These are phyloP conservation scores for Clonostachys solani DNA, from an alignment of 2,329 filamentous ascomycete species.

Conservation along the genomic window DNA sequence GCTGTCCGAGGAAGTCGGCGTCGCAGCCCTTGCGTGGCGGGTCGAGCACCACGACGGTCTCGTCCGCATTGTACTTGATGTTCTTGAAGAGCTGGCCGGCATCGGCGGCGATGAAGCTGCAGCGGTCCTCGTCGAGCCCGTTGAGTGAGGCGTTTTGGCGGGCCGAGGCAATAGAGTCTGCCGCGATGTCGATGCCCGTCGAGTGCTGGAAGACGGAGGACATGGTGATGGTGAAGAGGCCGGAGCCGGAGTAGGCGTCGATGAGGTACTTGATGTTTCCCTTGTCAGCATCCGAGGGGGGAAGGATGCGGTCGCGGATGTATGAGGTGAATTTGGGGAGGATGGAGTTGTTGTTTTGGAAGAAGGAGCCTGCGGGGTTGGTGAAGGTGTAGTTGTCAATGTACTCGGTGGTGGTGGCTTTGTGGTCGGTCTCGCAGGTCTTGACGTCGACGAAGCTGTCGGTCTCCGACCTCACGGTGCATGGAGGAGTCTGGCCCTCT, in stretches of 20 bases:
- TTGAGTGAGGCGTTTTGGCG: slow-evolving; percentile 76
- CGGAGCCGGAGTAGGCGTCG: slow-evolving; percentile 95
- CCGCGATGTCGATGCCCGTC: slow-evolving; percentile 86
- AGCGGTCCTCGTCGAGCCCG: slow-evolving; percentile 60
- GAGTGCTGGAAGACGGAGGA: slow-evolving; percentile 79
- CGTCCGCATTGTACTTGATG: slow-evolving; percentile 67
- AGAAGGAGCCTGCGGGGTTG: slow-evolving; percentile 92
- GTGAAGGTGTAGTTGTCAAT: slow-evolving; percentile 80
- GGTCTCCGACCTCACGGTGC: slow-evolving; percentile 42
- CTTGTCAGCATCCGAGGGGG: slow-evolving; percentile 22
- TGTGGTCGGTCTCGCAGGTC: slow-evolving; percentile 83
- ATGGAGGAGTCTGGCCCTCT: slow-evolving; percentile 8
- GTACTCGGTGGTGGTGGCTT: slow-evolving; percentile 81
- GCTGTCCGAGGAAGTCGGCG: slow-evolving; percentile 73
- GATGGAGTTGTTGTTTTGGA: slow-evolving; percentile 99
- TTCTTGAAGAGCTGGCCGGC: slow-evolving; percentile 77
- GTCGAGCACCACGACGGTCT: slow-evolving; percentile 93
- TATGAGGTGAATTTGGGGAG: slow-evolving; percentile 82
- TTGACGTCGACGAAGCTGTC: slow-evolving; percentile 70
- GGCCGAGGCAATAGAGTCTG: slow-evolving; percentile 73
- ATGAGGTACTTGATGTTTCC: slow-evolving; percentile 75
- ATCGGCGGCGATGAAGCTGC: slow-evolving; percentile 85
- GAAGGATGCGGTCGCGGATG: slow-evolving; percentile 75
- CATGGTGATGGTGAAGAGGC: slow-evolving; percentile 94
- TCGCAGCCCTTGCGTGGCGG: slow-evolving; percentile 97